Percentiles rank a stretch among this genome's conserved stretches.
Conservation (phyloP, 2,329 filamentous ascomycete genomes). For the Cercospora sp. region DNA sequence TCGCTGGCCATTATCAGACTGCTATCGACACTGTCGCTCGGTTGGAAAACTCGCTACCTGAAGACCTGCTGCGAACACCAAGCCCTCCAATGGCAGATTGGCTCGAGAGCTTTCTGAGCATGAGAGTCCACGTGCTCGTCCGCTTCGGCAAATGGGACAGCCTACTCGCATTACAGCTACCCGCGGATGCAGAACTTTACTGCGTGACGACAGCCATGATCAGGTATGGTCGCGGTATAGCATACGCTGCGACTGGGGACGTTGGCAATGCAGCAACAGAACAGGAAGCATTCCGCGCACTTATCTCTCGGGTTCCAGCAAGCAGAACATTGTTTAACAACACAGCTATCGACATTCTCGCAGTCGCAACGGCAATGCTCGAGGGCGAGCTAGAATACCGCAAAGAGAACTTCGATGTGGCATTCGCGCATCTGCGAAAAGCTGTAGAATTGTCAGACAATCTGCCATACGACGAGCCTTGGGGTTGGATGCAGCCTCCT, state of each 20-base stretch:
- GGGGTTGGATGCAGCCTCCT: constrained; percentile 76
- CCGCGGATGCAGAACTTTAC: constrained; percentile 61
- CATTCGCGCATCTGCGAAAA: constrained; percentile 56
- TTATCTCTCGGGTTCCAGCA: constrained; percentile 55
- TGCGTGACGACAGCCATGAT: constrained; percentile 68
- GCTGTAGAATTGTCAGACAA: constrained; percentile 60
- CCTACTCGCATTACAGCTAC: constrained; percentile 58
- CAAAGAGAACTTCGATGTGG: constrained; percentile 53
- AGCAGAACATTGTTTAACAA: constrained; percentile 70
- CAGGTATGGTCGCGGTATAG: constrained; percentile 68
- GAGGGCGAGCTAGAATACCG: constrained; percentile 74
- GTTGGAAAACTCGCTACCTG: constrained; percentile 64
- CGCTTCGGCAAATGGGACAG: constrained; percentile 74
- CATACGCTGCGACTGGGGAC: constrained; percentile 59
- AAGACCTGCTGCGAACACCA: constrained; percentile 62
- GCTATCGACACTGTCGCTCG: constrained; percentile 61
- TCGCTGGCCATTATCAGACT: constrained; percentile 64
- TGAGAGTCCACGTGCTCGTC: constrained; percentile 68
- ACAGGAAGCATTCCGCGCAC: constrained; percentile 53
- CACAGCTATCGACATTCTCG: constrained; percentile 62
- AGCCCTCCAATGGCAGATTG: constrained; percentile 77
- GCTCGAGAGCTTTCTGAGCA: constrained; percentile 69
- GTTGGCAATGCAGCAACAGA: constrained; percentile 58
- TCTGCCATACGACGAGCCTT: constrained; percentile 70
- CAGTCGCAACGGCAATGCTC: constrained; percentile 63